Evolutionary conservation across 208 protist genomes (phyloP).

Genomic region (Acanthamoeba lenticulata): DNA sequence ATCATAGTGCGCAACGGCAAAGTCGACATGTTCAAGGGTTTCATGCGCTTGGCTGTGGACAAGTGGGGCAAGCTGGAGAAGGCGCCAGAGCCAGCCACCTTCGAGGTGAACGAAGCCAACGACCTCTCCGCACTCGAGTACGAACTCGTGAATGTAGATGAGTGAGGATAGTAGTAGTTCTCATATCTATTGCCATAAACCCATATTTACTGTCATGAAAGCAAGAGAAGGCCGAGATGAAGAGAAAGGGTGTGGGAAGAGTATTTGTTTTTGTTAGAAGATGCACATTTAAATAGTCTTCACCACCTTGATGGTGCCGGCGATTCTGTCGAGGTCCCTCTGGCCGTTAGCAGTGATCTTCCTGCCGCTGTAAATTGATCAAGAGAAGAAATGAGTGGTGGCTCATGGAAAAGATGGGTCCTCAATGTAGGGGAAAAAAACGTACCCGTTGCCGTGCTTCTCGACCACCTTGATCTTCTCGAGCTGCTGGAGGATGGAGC

Average conservation of each 20-base stretch:
- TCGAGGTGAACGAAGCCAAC: constrained; percentile 69
- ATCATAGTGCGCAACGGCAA: constrained; percentile 77
- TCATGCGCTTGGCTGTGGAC: constrained; percentile 77
- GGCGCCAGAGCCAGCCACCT: constrained; percentile 62
- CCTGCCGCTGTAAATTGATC: constrained; percentile 87
- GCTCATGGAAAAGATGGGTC: neutral
- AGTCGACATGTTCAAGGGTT: constrained; percentile 76
- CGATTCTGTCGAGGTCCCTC: constrained; percentile 95
- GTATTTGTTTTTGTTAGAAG: neutral
- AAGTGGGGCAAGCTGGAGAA: constrained; percentile 80
- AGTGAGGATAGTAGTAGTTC: no score
- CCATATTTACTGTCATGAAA: neutral
- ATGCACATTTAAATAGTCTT: constrained; percentile 60
- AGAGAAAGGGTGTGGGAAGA: constrained; percentile 13
- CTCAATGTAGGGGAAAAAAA: neutral
- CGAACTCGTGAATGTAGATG: constrained; percentile 70
- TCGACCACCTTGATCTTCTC: constrained; percentile 93
- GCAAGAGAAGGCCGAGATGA: neutral
- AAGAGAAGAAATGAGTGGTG: neutral
- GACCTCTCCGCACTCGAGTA: constrained; percentile 80
- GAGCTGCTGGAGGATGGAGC: constrained; percentile 95
- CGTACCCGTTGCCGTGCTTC: constrained; percentile 83
- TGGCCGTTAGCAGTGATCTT: constrained; percentile 93
- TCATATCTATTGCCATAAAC: no score
- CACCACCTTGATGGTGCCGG: constrained; percentile 74